Base-by-base conservation (phyloP, 208 protist species). In the Sergeia podlipaevii region DNA sequence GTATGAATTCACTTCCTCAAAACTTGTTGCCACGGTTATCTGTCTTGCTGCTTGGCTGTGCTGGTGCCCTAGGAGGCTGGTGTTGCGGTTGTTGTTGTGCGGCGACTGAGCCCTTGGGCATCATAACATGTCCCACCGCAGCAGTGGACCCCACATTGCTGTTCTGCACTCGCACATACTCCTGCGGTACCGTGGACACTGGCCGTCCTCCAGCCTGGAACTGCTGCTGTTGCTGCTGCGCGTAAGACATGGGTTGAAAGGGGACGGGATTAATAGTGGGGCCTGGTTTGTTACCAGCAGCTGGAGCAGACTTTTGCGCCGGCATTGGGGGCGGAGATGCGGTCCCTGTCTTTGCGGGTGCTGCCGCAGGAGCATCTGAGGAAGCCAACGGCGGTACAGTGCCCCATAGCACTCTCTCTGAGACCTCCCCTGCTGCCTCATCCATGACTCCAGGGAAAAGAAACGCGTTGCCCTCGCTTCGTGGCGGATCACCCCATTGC, bases 401-500 rank as follows among this genome's bases (percentile, higher is more conserved):
- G 28, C 58, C 66, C 55, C 66, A 74, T 2, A 48, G 27, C 5
- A 37, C 13, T 3, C 33, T 27, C 11, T 65, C 54, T 2, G 51
- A 47, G 18, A 63, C 60, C 48, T 54, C 66, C 21, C 32, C 64
- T 11, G 79, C 77, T 0, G 58, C 63, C 70, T 94, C 87, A 33
- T 86, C 83, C 78, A 89, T 89, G 43, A 95, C 77, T 8, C 83
- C 80, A 1, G 87, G 87, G 58, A 91, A 95, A 29, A 90, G 61
- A 45, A 91, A 87, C 26, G 71, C 72, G 70, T 91, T 87, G 62
- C 79, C 70, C 33, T 82, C 82, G 8, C 64, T 75, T 2, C 87
- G 80, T 21, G 98, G 97, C 28, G 97, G 90, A 73, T 98, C 97
- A 38, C 98, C 98, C 98, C 98, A 99, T 45, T 97, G 93, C 21